Conservation (phyloP, 2,329 filamentous ascomycete species). For the Fusarium sp. region DNA sequence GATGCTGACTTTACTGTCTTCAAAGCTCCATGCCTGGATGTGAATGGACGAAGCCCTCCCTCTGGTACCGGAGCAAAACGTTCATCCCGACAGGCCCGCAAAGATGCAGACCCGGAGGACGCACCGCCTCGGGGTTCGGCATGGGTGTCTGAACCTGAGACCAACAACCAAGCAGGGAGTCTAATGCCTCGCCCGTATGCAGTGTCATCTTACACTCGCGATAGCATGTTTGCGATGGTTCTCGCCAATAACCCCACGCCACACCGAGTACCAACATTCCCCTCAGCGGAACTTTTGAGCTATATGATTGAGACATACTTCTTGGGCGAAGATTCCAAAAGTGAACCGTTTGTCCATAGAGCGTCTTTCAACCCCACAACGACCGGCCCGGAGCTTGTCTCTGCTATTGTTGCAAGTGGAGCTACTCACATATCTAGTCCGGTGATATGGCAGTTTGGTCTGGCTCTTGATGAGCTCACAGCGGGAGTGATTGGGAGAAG, state of each 20-base stretch:
- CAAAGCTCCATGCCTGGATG: slow-evolving; percentile 27
- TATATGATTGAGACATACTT: slow-evolving; percentile 41
- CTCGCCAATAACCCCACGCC: slow-evolving; percentile 38
- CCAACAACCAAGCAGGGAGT: slow-evolving; percentile 21
- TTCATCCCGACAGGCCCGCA: slow-evolving; percentile 27
- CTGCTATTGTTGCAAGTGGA: slow-evolving; percentile 41
- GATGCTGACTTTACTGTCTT: slow-evolving; percentile 36
- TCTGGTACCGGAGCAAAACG: slow-evolving; percentile 33
- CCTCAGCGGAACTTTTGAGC: slow-evolving; percentile 42
- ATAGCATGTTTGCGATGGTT: slow-evolving; percentile 45
- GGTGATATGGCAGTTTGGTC: slow-evolving; percentile 44
- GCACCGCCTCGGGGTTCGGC: slow-evolving; percentile 21
- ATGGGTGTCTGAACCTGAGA: slow-evolving; percentile 36
- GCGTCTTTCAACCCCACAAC: slow-evolving; percentile 35
- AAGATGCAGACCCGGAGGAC: slow-evolving; percentile 27
- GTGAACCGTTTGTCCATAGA: slow-evolving; percentile 40
- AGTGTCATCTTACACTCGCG: slow-evolving; percentile 35
- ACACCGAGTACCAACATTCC: slow-evolving; percentile 41
- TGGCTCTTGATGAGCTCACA: slow-evolving; percentile 41
- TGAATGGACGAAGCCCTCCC: slow-evolving; percentile 24
- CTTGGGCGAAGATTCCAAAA: slow-evolving; percentile 31
- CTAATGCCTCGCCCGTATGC: slow-evolving; percentile 1
- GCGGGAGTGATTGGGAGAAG: slow-evolving; percentile 25
- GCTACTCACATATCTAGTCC: slow-evolving; percentile 37
- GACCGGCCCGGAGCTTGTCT: slow-evolving; percentile 36